Evolutionary conservation across 2,329 filamentous ascomycete genomes (phyloP), one percentile per base, ranked within the genome.

Genomic region (Pestalotiopsis sp.): DNA sequence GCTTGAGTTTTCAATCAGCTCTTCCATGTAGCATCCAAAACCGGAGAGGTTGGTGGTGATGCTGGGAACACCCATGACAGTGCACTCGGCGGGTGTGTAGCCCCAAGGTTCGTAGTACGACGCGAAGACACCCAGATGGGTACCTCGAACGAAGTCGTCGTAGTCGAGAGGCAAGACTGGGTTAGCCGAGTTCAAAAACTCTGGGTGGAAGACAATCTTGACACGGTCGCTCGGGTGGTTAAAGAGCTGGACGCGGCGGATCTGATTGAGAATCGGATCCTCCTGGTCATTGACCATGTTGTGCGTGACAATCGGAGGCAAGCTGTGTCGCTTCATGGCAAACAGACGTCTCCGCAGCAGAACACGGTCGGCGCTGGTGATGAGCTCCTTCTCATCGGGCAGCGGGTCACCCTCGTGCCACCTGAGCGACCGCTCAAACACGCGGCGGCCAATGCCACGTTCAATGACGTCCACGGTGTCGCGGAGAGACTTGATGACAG

Each of bases 21-120:
- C 96, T 81, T 99, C 96, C 96, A 99, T 99, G 81, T 99, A 98
- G 82, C 96, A 98, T 63, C 96, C 96, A 76, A 99, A 99, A 22
- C 96, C 96, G 6, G 96, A 98, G 58, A 99, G 84, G 81, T 99
- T 99, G 35, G 95, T 98, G 11, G 96, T 98, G 81, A 99, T 98
- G 80, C 94, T 97, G 57, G 96, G 96, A 55, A 99, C 94, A 74
- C 96, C 96, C 96, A 98, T 98, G 70, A 98, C 96, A 0, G 96
- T 98, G 81, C 96, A 99, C 81, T 98, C 96, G 65, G 96, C 95
- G 0, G 95, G 96, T 2, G 96, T 99, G 81, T 99, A 99, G 59
- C 96, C 96, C 96, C 96, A 99, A 9, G 96, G 96, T 83, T 99
- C 96, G 80, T 99, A 99, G 87, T 98, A 98, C 2, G 96, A 98